These are phyloP conservation scores for Aleurites moluccanus DNA, from an alignment of 441 rosid species.

Conservation along the genomic window DNA sequence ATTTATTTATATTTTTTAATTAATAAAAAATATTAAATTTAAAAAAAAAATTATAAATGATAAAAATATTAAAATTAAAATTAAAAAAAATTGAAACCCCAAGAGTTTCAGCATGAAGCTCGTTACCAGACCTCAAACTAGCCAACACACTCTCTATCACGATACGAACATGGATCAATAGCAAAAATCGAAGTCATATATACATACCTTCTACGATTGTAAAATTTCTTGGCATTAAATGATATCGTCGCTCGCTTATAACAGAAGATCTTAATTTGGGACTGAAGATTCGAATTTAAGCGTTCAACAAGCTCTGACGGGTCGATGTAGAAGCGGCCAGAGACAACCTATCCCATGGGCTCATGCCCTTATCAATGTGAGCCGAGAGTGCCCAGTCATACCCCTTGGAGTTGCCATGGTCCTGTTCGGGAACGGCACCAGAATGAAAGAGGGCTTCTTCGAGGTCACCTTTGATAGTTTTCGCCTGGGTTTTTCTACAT, in stretches of 20 bases:
- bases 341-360: slow-evolving; percentile 91
- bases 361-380: slow-evolving; percentile 90
- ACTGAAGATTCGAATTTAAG: slow-evolving; percentile 55
- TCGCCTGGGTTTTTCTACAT: slow-evolving; percentile 94
- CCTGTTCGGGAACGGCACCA: slow-evolving; percentile 80
- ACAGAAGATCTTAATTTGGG: slow-evolving; percentile 78
- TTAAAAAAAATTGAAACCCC: too few species aligned
- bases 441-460: slow-evolving; percentile 84
- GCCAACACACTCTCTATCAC: slow-evolving; percentile 78
- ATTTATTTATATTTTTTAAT: too few species aligned
- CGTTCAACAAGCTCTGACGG: slow-evolving; percentile 84
- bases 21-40: too few species aligned
- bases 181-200: slow-evolving; percentile 87
- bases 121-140: slow-evolving; percentile 64
- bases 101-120: too few species aligned
- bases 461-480: slow-evolving; percentile 93
- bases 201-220: slow-evolving; percentile 91
- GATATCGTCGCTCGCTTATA: slow-evolving; percentile 70
- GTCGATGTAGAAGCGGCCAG: slow-evolving; percentile 84
- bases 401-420: slow-evolving; percentile 62
- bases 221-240: slow-evolving; percentile 79
- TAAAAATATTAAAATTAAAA: too few species aligned
- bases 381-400: slow-evolving; percentile 95
- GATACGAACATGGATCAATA: slow-evolving; percentile 67
- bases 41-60: too few species aligned